phyloP scores from a whole-genome alignment of 192 early-diverging fungal species.

The Glomus cerebriforme region DNA sequence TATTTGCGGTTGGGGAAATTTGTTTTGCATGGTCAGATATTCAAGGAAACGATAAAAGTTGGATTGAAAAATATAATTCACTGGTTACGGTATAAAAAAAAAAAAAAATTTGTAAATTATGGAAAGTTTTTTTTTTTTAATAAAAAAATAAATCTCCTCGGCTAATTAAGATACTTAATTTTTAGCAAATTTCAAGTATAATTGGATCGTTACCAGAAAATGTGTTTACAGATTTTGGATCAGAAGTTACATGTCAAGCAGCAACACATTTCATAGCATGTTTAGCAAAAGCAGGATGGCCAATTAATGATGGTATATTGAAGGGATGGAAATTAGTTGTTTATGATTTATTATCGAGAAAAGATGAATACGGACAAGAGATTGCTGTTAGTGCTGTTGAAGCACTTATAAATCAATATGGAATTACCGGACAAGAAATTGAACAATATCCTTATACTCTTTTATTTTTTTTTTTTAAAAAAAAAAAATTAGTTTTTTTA shows the following conservation, averaged over 20 bases:
- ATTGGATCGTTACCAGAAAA: slow-evolving; percentile 42
- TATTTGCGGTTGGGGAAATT: slow-evolving; percentile 65
- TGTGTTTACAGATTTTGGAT: slow-evolving; percentile 60
- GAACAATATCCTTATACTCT: slow-evolving; percentile 38
- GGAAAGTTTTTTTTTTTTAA: no score
- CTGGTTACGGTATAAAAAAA: slow-evolving; percentile 31
- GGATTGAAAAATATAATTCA: slow-evolving; percentile 27
- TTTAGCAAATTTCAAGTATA: slow-evolving; percentile 43
- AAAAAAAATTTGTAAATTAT: no score
- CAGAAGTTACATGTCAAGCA: slow-evolving; percentile 58
- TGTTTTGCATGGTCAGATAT: slow-evolving; percentile 45
- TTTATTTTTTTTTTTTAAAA: no score
- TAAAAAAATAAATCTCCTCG: no score
- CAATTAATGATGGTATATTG: slow-evolving; percentile 31
- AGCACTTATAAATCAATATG: slow-evolving; percentile 44
- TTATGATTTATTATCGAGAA: slow-evolving; percentile 56
- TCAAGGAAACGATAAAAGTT: slow-evolving; percentile 28
- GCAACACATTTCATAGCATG: slow-evolving; percentile 52
- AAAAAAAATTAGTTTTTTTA: no score
- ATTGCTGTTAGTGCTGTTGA: slow-evolving; percentile 52
- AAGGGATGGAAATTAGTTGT: slow-evolving; percentile 57
- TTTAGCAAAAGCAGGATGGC: slow-evolving; percentile 50
- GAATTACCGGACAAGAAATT: slow-evolving; percentile 42
- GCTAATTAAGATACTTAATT: background rate
- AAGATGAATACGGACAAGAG: slow-evolving; percentile 66